phyloP scores from a whole-genome alignment of 495 filamentous ascomycete genomes.

The Xylaria bambusicola region DNA sequence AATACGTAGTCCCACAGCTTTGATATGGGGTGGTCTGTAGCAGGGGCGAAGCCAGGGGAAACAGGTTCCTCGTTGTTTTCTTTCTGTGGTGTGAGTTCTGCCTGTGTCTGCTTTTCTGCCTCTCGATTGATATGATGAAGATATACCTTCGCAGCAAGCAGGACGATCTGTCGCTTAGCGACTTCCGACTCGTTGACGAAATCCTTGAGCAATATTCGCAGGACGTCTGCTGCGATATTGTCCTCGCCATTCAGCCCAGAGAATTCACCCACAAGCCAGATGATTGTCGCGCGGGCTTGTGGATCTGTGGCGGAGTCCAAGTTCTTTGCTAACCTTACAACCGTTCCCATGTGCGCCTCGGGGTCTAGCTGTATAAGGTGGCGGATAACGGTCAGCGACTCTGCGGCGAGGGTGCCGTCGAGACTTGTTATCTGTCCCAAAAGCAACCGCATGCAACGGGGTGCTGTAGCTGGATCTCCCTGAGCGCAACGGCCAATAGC shows the following conservation, averaged over 20 bases:
- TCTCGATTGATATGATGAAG: constrained; percentile 77
- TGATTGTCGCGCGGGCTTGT: constrained; percentile 85
- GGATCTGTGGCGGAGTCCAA: constrained; percentile 82
- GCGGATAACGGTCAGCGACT: constrained; percentile 87
- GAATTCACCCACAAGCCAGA: constrained; percentile 97
- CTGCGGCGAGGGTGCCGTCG: constrained; percentile 84
- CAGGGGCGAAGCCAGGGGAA: constrained; percentile 31
- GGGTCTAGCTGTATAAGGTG: constrained; percentile 95
- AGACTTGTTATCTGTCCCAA: constrained; percentile 80
- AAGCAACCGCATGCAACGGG: constrained; percentile 77
- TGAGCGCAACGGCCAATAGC: constrained; percentile 94
- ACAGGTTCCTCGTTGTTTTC: constrained; percentile 27
- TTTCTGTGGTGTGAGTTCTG: constrained; percentile 9
- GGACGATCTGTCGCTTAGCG: constrained; percentile 86
- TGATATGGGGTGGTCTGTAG: constrained; percentile 67
- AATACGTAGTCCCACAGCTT: constrained; percentile 83
- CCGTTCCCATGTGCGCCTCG: constrained; percentile 69
- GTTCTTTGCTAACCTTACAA: constrained; percentile 88
- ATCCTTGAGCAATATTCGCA: constrained; percentile 82
- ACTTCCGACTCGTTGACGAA: constrained; percentile 82
- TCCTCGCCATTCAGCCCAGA: constrained; percentile 73
- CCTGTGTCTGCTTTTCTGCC: constrained; percentile 28
- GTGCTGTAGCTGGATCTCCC: constrained; percentile 65
- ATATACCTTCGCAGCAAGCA: constrained; percentile 93
- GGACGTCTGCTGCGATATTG: constrained; percentile 89